Evolutionary conservation across 805 yeast genomes (phyloP).

Genomic region (Zygoascus ofunaensis): DNA sequence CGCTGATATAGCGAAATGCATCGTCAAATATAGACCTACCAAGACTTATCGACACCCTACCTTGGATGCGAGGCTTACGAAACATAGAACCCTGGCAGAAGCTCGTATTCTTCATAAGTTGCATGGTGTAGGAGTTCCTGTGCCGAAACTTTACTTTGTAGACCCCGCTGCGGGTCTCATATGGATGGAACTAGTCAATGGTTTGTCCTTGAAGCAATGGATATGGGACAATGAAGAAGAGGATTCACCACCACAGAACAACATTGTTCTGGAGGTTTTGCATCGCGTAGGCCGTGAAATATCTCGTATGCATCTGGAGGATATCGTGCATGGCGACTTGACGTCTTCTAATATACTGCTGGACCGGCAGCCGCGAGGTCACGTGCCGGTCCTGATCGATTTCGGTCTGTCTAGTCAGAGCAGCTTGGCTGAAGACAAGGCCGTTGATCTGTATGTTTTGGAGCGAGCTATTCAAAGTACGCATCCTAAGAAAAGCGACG

Average conservation of each 20-base stretch:
- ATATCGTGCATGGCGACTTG: slow-evolving; percentile 86
- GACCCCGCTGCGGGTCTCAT: slow-evolving; percentile 72
- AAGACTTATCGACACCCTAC: slow-evolving; percentile 85
- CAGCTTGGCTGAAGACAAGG: slow-evolving; percentile 76
- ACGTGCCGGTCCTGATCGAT: slow-evolving; percentile 68
- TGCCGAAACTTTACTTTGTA: slow-evolving; percentile 66
- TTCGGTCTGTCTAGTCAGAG: slow-evolving; percentile 83
- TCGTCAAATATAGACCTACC: slow-evolving; percentile 78
- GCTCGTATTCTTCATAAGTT: slow-evolving; percentile 64
- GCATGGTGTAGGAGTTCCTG: slow-evolving; percentile 37
- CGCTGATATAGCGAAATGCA: slow-evolving; percentile 32
- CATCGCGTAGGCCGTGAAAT: slow-evolving; percentile 54
- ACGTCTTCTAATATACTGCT: slow-evolving; percentile 82
- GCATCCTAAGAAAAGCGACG: slow-evolving; percentile 63
- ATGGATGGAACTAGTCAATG: slow-evolving; percentile 80
- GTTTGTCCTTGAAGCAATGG: slow-evolving; percentile 27
- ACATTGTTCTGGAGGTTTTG: slow-evolving; percentile 17
- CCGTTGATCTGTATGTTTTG: slow-evolving; percentile 91
- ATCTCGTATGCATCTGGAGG: slow-evolving; percentile 63
- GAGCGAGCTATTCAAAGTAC: slow-evolving; percentile 89
- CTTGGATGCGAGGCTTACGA: slow-evolving; percentile 67
- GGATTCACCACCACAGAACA: slow-evolving; percentile 3
- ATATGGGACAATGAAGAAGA: slow-evolving; percentile 27
- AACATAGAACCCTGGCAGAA: slow-evolving; percentile 75
- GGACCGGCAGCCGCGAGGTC: slow-evolving; percentile 17